phyloP scores from a whole-genome alignment of 1,284 basidiomycete species.

The Boletellus dicymbophilus region DNA sequence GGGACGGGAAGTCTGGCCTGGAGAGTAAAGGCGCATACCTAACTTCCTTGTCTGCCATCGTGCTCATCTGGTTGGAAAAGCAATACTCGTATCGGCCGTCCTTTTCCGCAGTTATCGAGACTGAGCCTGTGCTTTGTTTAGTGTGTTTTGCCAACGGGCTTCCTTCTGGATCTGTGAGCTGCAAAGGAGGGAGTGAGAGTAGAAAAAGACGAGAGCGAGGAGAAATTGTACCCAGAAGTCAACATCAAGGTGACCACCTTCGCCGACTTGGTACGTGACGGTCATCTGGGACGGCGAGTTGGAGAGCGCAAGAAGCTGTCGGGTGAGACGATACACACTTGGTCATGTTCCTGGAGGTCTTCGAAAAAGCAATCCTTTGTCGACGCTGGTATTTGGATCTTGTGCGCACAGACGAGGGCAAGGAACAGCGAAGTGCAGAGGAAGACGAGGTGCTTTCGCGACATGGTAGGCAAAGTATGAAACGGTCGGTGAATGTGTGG shows the following conservation, averaged over 20 bases:
- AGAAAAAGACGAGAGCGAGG: not conserved
- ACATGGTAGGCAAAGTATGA: slow-evolving; percentile 11
- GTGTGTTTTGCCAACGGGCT: slow-evolving; percentile 76
- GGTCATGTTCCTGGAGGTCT: slow-evolving; percentile 93
- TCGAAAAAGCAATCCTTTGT: slow-evolving; percentile 98
- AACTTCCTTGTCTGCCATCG: slow-evolving; percentile 92
- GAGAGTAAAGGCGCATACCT: slow-evolving; percentile 56
- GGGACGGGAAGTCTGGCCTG: not conserved
- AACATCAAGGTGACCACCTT: slow-evolving; percentile 95
- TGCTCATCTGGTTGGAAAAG: slow-evolving; percentile 98
- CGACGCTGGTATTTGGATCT: slow-evolving; percentile 74
- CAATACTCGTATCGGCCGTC: slow-evolving; percentile 95
- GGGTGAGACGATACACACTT: slow-evolving; percentile 48
- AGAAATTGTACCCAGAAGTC: slow-evolving; percentile 83
- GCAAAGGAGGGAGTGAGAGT: slow-evolving; percentile 5
- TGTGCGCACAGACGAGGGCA: slow-evolving; percentile 55
- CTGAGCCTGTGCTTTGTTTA: slow-evolving; percentile 88
- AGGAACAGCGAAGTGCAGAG: slow-evolving; percentile 45
- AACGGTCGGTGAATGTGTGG: not conserved
- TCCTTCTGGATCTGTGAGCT: slow-evolving; percentile 81
- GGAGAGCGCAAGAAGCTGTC: not conserved
- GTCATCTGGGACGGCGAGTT: slow-evolving; percentile 76
- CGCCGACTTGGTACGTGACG: slow-evolving; percentile 97
- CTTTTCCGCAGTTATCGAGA: slow-evolving; percentile 83
- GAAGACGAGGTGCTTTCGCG: slow-evolving; percentile 23